These are phyloP conservation scores for Gossypium anomalum DNA, from an alignment of 345 rosid species.

Conservation along the genomic window DNA sequence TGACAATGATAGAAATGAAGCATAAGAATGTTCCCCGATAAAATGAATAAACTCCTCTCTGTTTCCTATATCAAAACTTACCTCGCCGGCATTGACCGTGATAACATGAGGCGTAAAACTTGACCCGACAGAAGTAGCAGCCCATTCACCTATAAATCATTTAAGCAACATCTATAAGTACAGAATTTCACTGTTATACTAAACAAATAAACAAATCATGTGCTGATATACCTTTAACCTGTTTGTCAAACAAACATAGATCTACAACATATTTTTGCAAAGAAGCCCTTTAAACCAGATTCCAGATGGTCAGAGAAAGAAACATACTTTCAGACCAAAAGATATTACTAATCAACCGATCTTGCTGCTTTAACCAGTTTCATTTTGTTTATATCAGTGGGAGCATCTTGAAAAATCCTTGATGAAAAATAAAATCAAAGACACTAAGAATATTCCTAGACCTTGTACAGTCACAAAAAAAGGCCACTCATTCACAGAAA, in stretches of 20 bases:
- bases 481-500: slow-evolving; percentile 18
- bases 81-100: slow-evolving; percentile 80
- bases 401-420: slow-evolving; percentile 18
- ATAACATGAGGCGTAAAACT: slow-evolving; percentile 78
- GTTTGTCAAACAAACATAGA: background rate
- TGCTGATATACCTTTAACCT: background rate
- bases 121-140: slow-evolving; percentile 51
- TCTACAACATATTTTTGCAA: background rate
- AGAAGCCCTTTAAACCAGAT: background rate
- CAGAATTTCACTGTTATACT: slow-evolving; percentile 9
- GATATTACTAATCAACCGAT: slow-evolving; percentile 2
- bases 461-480: slow-evolving; percentile 17
- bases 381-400: slow-evolving; percentile 5
- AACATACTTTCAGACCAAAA: no score
- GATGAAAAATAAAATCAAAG: slow-evolving; percentile 13
- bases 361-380: slow-evolving; percentile 4
- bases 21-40: background rate
- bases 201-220: background rate
- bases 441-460: slow-evolving; percentile 29
- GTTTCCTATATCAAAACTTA: slow-evolving; percentile 21
- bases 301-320: no score
- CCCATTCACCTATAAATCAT: slow-evolving; percentile 44
- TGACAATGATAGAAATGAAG: background rate
- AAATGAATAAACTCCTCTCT: background rate
- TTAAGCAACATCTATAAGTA: slow-evolving; percentile 18